These are phyloP conservation scores for Phaeotremella fagi DNA, from an alignment of 768 basidiomycete species.

Conservation along the genomic window DNA sequence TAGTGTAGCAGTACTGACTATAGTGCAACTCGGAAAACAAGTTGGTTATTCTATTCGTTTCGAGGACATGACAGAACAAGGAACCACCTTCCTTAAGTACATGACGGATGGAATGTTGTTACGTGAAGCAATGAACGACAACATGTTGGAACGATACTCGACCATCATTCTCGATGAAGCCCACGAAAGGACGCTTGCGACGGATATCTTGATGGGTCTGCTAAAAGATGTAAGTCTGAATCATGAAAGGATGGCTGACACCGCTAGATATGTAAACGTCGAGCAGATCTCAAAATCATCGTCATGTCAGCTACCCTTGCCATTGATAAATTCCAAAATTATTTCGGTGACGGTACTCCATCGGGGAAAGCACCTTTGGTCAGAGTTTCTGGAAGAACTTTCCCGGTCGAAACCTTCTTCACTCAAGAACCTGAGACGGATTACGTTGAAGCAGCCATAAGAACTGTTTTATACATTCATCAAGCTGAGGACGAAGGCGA, in stretches of 20 bases:
- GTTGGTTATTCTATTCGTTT: conserved; percentile 98
- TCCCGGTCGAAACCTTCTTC: conserved; percentile 71
- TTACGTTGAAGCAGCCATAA: conserved; percentile 94
- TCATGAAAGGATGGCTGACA: background rate
- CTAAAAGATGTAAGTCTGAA: conserved; percentile 59
- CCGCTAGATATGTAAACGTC: conserved; percentile 60
- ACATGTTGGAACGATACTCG: conserved; percentile 78
- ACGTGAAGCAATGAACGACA: conserved; percentile 98
- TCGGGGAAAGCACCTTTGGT: conserved; percentile 66
- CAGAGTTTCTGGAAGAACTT: conserved; percentile 87
- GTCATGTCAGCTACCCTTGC: conserved; percentile 98
- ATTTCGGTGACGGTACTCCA: conserved; percentile 59
- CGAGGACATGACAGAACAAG: conserved; percentile 87
- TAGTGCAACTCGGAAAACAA: conserved; percentile 85
- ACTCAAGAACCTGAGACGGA: conserved; percentile 71
- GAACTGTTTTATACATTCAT: conserved; percentile 95
- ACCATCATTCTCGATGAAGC: conserved; percentile 99
- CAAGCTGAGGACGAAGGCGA: conserved; percentile 91
- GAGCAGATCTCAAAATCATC: conserved; percentile 89
- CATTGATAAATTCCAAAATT: conserved; percentile 92
- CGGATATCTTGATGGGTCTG: conserved; percentile 97
- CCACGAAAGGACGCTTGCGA: conserved; percentile 94
- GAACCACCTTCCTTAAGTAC: conserved; percentile 94
- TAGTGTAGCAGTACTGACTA: conserved; percentile 1
- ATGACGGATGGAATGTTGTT: conserved; percentile 99